phyloP scores from a whole-genome alignment of 768 basidiomycete genomes.

The Podaxis pistillaris region DNA sequence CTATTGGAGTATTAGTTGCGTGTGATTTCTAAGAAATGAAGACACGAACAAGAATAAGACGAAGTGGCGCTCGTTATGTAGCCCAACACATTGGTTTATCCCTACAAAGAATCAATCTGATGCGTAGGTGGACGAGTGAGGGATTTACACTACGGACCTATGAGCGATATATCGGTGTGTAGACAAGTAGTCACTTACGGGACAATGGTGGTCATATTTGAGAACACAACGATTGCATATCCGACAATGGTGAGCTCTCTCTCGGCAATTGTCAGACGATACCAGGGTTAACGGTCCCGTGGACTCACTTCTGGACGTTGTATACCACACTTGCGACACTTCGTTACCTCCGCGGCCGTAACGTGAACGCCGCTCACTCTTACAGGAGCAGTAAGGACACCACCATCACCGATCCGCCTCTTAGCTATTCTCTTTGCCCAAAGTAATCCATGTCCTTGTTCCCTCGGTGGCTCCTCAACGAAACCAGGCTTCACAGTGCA shows the following conservation, averaged over 20 bases:
- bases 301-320: constrained; percentile 74
- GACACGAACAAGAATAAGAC: constrained; percentile 82
- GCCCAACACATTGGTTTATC: constrained; percentile 97
- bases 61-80: constrained; percentile 96
- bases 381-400: constrained; percentile 16
- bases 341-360: constrained; percentile 52
- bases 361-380: constrained; percentile 43
- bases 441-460: constrained; percentile 37
- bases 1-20: constrained; percentile 34
- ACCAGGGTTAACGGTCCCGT: neutral
- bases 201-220: constrained; percentile 91
- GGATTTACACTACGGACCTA: constrained; percentile 26
- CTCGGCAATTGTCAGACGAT: constrained; percentile 35
- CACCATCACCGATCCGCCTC: constrained; percentile 30
- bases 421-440: constrained; percentile 53
- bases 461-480: constrained; percentile 53
- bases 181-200: constrained; percentile 50
- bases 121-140: neutral
- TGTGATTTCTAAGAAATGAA: neutral
- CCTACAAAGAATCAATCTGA: constrained; percentile 42
- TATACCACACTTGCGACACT: constrained; percentile 67
- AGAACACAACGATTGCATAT: constrained; percentile 89
- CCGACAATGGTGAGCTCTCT: constrained; percentile 88
- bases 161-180: constrained; percentile 6
- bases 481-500: constrained; percentile 81